These are phyloP conservation scores for Geotrichum reessii DNA, from an alignment of 1,139 yeast genomes.

Conservation along the genomic window DNA sequence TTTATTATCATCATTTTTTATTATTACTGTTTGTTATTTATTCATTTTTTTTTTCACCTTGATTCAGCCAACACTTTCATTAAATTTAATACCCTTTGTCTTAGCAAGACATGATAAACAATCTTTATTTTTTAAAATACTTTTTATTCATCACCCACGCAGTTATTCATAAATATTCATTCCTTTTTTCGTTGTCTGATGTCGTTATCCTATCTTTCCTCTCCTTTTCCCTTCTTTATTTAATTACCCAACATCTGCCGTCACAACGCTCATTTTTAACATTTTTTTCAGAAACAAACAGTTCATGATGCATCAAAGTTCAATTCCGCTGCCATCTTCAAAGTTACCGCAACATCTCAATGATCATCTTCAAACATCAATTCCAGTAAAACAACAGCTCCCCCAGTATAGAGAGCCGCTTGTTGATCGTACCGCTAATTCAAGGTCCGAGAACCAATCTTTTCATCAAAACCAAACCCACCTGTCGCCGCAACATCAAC, in stretches of 20 bases:
- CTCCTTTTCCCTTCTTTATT: background rate
- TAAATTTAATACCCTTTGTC: background rate
- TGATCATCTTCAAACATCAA: background rate
- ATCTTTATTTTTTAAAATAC: background rate
- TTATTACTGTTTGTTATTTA: too few relatives aligned
- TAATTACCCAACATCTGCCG: background rate
- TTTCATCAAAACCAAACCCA: background rate
- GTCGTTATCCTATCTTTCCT: background rate
- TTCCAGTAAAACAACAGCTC: background rate
- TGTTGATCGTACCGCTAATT: background rate
- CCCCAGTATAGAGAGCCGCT: background rate
- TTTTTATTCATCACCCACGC: too few relatives aligned
- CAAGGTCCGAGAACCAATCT: background rate
- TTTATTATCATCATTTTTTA: too few relatives aligned
- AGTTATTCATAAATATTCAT: too few relatives aligned
- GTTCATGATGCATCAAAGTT: background rate
- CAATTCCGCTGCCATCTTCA: background rate
- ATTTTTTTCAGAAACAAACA: background rate
- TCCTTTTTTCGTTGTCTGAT: too few relatives aligned
- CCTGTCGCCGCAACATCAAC: background rate
- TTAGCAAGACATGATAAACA: background rate
- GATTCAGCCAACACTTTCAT: background rate
- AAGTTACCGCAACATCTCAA: background rate
- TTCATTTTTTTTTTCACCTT: background rate
- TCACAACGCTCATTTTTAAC: background rate